Base-by-base conservation (phyloP, 345 rosid species). In the Acer saccharum region DNA sequence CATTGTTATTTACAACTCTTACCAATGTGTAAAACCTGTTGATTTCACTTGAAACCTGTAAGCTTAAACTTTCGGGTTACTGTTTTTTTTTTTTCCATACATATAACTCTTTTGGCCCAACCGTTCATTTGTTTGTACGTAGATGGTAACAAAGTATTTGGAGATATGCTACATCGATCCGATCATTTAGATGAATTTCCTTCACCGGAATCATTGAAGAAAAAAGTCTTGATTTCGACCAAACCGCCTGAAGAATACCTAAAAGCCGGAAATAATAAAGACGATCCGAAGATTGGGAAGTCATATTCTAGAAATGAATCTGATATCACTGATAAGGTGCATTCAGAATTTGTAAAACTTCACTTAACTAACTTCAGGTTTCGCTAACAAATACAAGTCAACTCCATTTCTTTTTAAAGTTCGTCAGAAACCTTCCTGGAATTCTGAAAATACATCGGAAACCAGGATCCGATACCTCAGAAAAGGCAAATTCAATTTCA, bases 181-280 rank as follows among this genome's bases (percentile, higher is more conserved):
- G 80, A 44, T 20, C 69, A 81, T 11, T 27, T 57, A 44, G 16
- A 79, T 54, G 69, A 88, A 82, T 91, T 95, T 76, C 94, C 94
- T 70, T 89, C 98, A 29, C 97, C 98, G 20, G 87, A 90, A 67
- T 74, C 79, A 11, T 82, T 94, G 77, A 91, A 86, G 88, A 85
- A 21, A 20, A 90, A 57, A 81, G 77, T 93, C 43, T 60, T 94
- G 85, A 91, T 94, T 78, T 94, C 97, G 44, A 94, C 98, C 25
- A 92, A 91, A 75, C 97, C 98, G 25, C 98, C 97, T 4, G 88
- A 88, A 81, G 94, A 91, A 77, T 89, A 88, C 81, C 90, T 85
- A 16, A 89, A 87, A 69, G 69, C 68, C 20, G 79, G 77, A 48
- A 78, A n/a, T 16, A 68, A 25, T 5, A 64, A 73, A 68, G 78